Evolutionary conservation across 2,329 filamentous ascomycete species (phyloP), one percentile per base, ranked within the genome.

Genomic region (Coleophoma cylindrospora): DNA sequence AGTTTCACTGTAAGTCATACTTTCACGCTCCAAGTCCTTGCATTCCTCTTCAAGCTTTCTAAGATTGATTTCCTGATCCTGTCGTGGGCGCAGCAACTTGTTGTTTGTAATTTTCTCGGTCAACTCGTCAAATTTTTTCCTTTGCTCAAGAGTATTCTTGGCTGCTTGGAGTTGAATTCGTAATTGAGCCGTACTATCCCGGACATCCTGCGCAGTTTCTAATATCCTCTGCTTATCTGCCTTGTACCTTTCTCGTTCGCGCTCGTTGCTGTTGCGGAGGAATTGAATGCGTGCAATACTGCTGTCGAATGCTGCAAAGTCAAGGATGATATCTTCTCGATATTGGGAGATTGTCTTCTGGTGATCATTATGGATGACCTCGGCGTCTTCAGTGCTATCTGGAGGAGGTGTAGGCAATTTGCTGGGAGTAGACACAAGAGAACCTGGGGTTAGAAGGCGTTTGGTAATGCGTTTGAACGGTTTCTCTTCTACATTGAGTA

Each of bases 381-480:
- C 70, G 48, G 73, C 69, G 50, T 74, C 66, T 27, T 60, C 55
- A n/a, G 61, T 61, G 36, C 54, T 59, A 40, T 89, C 85, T 5
- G 84, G 84, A 3, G 86, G 85, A 44, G 86, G 86, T 2, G 86
- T 87, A 15, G 81, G 74, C 34, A 79, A 75, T 34, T 80, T 76
- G 40, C 74, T 75, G 43, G 74, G 74, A 48, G 69, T 71, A 52
- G 76, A 72, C 15, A 87, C 75, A 32, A 89, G 76, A 17, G 85
- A 81, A 48, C 83, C 81, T 14, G 87, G 80, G 19, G 80, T 77
- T 5, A 89, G 76, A 9, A 97, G 80, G 33, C 88, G 86, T 70
- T 91, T 91, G 19, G 88, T 89, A 52, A 96, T 83, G 53, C 91
- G 86, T 67, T 89, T 89, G 74, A 95, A 96, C 1, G 91, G 90